These are phyloP conservation scores for Tulasnella sp. DNA, from an alignment of 768 basidiomycete genomes.

Conservation along the genomic window DNA sequence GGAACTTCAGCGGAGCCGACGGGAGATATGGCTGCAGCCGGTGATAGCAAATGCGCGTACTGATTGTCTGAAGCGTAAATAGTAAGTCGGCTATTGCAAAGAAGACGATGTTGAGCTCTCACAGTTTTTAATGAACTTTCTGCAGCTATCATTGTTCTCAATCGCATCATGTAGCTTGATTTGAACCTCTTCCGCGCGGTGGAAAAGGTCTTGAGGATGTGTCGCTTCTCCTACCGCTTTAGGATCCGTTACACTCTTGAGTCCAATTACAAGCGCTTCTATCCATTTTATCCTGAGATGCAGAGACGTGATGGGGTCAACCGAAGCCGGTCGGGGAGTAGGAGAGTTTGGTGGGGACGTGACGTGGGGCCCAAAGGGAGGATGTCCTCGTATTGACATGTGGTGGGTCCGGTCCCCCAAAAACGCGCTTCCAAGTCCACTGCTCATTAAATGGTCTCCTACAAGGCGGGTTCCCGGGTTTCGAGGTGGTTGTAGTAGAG, in stretches of 20 bases:
- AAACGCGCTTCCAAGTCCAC: slow-evolving; percentile 59
- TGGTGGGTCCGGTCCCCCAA: slow-evolving; percentile 59
- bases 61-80: slow-evolving; percentile 46
- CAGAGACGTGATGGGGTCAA: slow-evolving; percentile 57
- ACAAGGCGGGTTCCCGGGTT: not conserved
- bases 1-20: slow-evolving; percentile 31
- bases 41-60: slow-evolving; percentile 61
- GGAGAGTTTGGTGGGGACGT: slow-evolving; percentile 16
- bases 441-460: not conserved
- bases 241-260: slow-evolving; percentile 31
- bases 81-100: not conserved
- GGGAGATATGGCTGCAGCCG: slow-evolving; percentile 65
- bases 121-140: slow-evolving; percentile 68
- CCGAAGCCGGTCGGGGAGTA: slow-evolving; percentile 5
- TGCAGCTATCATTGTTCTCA: slow-evolving; percentile 57
- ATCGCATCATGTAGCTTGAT: slow-evolving; percentile 44
- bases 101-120: slow-evolving; percentile 20
- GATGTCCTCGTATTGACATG: slow-evolving; percentile 35
- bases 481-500: not conserved
- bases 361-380: slow-evolving; percentile 31
- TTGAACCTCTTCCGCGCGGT: slow-evolving; percentile 51
- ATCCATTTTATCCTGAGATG: slow-evolving; percentile 70
- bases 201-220: slow-evolving; percentile 34
- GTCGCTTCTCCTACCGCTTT: slow-evolving; percentile 29
- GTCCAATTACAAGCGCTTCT: slow-evolving; percentile 62